A percentile compares a stretch with the other conserved stretches of the same genome.
phyloP scores from a whole-genome alignment of 169 alveolate genomes.

The Plasmodium relictum region DNA sequence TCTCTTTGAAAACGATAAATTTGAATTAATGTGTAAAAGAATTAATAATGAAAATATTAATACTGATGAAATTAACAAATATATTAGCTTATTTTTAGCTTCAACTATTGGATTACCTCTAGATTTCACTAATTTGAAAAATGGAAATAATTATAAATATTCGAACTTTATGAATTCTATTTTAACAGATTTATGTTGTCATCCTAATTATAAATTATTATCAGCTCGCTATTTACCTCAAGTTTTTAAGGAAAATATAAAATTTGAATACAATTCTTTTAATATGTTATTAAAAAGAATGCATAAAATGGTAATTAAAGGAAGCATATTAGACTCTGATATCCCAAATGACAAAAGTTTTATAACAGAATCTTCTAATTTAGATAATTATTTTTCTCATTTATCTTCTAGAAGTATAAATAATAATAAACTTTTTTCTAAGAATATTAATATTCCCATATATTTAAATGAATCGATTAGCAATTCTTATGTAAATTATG shows the following conservation, averaged over 20 bases:
- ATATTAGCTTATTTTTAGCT: slow-evolving; percentile 31
- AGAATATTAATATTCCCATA: slow-evolving; percentile 35
- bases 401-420: slow-evolving; percentile 23
- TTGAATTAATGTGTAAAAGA: slow-evolving; percentile 59
- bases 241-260: slow-evolving; percentile 58
- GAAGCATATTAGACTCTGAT: slow-evolving; percentile 37
- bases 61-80: slow-evolving; percentile 46
- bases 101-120: slow-evolving; percentile 53
- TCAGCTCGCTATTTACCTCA: slow-evolving; percentile 60
- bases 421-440: slow-evolving; percentile 8
- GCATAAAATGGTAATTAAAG: slow-evolving; percentile 71
- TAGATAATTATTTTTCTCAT: slow-evolving; percentile 14
- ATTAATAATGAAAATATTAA: slow-evolving; percentile 72
- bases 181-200: slow-evolving; percentile 49
- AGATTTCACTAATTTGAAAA: slow-evolving; percentile 6
- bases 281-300: slow-evolving; percentile 68
- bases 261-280: slow-evolving; percentile 62
- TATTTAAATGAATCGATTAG: slow-evolving; percentile 25
- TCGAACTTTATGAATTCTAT: slow-evolving; percentile 57
- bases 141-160: slow-evolving; percentile 11
- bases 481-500: slow-evolving; percentile 17
- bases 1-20: slow-evolving; percentile 41
- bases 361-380: background rate
- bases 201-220: slow-evolving; percentile 62
- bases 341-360: background rate